phyloP scores from a whole-genome alignment of 257 asterid species.

The Vinca minor region DNA sequence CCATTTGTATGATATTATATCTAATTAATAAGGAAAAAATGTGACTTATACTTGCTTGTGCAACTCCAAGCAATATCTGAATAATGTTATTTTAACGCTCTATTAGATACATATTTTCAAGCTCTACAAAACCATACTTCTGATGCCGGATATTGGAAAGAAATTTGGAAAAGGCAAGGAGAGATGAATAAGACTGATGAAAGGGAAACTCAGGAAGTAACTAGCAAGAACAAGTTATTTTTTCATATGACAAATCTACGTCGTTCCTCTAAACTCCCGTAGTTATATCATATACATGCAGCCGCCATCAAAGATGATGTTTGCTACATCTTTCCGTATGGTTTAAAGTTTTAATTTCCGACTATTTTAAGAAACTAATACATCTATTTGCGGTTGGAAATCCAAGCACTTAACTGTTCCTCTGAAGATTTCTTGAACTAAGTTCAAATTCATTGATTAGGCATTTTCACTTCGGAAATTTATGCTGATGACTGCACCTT shows the following conservation, averaged over 20 bases:
- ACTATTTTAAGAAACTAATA: background rate
- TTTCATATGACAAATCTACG: too few relatives aligned
- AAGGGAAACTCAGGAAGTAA: background rate
- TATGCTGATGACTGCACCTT: constrained; percentile 73
- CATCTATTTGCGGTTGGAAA: background rate
- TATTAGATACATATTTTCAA: background rate
- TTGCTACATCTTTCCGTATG: background rate
- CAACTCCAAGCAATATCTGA: background rate
- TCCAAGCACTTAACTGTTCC: background rate
- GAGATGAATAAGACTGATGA: background rate
- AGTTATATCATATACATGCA: background rate
- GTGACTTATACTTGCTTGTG: background rate
- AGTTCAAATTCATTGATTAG: constrained; percentile 25
- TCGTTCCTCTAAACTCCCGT: background rate
- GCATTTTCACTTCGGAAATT: constrained; percentile 54
- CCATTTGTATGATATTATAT: background rate
- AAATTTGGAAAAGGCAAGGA: background rate
- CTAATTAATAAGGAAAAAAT: background rate
- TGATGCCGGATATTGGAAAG: background rate
- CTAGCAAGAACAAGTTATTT: background rate
- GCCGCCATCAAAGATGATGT: too few relatives aligned
- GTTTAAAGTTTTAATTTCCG: background rate
- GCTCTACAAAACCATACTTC: background rate
- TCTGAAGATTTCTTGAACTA: background rate
- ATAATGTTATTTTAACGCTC: background rate